Percentiles rank a stretch among this genome's conserved stretches.
Evolutionary conservation across 192 early-diverging fungal genomes (phyloP).

Genomic region (Podila minutissima): DNA sequence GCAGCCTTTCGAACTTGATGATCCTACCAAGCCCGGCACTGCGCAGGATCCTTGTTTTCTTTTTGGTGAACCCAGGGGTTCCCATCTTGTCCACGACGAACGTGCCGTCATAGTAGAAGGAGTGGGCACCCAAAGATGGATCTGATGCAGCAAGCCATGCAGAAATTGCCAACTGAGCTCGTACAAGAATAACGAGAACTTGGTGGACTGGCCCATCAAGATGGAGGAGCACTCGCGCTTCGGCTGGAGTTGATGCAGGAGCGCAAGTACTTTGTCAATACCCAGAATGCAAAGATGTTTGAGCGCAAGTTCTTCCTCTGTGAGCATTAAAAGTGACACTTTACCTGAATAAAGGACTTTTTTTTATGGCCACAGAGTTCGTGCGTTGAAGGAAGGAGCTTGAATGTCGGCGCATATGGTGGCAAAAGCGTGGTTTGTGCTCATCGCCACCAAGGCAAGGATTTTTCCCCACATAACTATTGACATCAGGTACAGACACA

Average conservation of each 20-base stretch:
- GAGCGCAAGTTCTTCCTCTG: conserved; percentile 11
- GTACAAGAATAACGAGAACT: not conserved
- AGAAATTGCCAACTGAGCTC: conserved; percentile 11
- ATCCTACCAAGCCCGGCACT: conserved; percentile 61
- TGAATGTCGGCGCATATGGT: no score
- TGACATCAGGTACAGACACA: no score
- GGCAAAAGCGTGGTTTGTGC: no score
- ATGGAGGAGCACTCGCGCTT: conserved; percentile 9
- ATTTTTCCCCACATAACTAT: no score
- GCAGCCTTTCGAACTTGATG: conserved; percentile 63
- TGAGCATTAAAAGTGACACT: conserved; percentile 1
- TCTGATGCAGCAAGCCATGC: not conserved
- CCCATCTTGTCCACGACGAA: conserved; percentile 62
- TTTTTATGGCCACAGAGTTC: no score
- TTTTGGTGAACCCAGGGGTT: conserved; percentile 71
- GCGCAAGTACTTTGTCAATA: conserved; percentile 15
- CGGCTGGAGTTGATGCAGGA: conserved; percentile 19
- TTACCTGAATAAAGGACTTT: no score
- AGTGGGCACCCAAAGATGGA: conserved; percentile 5
- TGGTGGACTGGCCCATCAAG: conserved; percentile 18
- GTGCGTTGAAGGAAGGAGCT: no score
- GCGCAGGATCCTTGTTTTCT: conserved; percentile 74
- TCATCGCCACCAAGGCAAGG: no score
- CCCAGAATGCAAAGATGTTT: conserved; percentile 1
- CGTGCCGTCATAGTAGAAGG: conserved; percentile 73